A percentile compares a stretch with the other conserved stretches of the same genome.
Conservation (phyloP, 495 filamentous ascomycete genomes). For the Penicillium angulare region DNA sequence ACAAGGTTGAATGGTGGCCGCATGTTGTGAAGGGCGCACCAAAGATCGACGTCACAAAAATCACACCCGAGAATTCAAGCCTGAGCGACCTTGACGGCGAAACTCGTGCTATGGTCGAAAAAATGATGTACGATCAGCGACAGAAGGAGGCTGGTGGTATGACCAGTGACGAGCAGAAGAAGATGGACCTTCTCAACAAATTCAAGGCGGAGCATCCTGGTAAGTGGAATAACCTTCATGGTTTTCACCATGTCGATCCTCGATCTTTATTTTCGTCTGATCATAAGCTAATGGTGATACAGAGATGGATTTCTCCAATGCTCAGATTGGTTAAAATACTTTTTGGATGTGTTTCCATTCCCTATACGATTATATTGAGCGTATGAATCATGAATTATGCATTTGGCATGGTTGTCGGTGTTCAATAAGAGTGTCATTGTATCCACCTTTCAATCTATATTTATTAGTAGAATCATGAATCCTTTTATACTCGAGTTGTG, state of each 20-base stretch:
- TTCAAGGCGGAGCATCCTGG: slow-evolving; percentile 86
- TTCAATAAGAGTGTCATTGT: too few relatives aligned
- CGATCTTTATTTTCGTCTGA: neutral
- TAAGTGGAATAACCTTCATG: slow-evolving; percentile 63
- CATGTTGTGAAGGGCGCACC: slow-evolving; percentile 78
- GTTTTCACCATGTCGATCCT: neutral
- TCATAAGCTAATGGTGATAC: slow-evolving; percentile 14
- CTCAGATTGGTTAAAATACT: slow-evolving; percentile 39
- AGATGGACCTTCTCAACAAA: slow-evolving; percentile 86
- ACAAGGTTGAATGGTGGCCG: slow-evolving; percentile 98
- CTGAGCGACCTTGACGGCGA: slow-evolving; percentile 91
- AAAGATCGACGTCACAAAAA: slow-evolving; percentile 91
- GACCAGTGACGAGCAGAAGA: slow-evolving; percentile 88
- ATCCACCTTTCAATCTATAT: too few relatives aligned
- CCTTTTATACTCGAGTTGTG: too few relatives aligned
- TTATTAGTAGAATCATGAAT: too few relatives aligned
- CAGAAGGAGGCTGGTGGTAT: slow-evolving; percentile 92
- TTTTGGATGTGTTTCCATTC: neutral
- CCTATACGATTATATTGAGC: neutral
- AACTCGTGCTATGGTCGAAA: slow-evolving; percentile 98
- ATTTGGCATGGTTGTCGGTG: neutral
- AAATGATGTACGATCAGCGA: slow-evolving; percentile 99
- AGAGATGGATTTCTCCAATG: slow-evolving; percentile 53
- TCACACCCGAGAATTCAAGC: slow-evolving; percentile 87
- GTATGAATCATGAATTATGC: slow-evolving; percentile 31